phyloP scores from a whole-genome alignment of 306 rosid species.

The Heteromeles arbutifolia region DNA sequence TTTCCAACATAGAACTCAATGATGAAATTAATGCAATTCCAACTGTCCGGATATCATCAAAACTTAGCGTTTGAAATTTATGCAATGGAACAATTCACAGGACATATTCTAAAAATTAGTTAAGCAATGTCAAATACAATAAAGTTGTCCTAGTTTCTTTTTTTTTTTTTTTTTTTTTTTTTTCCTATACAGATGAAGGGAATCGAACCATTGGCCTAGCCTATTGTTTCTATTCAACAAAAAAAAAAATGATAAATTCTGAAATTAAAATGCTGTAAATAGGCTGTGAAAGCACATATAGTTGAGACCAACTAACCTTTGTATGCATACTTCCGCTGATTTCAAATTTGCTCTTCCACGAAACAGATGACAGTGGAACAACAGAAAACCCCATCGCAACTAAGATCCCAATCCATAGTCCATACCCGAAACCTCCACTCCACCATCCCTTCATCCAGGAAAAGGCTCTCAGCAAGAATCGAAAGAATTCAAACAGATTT shows the following conservation, averaged over 20 bases:
- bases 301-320: slow-evolving; percentile 52
- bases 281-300: not conserved
- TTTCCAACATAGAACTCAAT: slow-evolving; percentile 44
- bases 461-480: slow-evolving; percentile 8
- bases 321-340: slow-evolving; percentile 43
- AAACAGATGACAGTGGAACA: slow-evolving; percentile 66
- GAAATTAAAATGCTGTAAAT: not conserved
- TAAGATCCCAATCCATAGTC: slow-evolving; percentile 86
- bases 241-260: not conserved
- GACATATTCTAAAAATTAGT: not conserved
- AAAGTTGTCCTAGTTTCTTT: not conserved
- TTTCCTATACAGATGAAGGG: not conserved
- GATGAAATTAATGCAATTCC: slow-evolving; percentile 73
- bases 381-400: slow-evolving; percentile 81
- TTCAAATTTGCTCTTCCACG: slow-evolving; percentile 74
- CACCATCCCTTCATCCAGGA: slow-evolving; percentile 76
- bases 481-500: slow-evolving; percentile 8
- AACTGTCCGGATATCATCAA: slow-evolving; percentile 65
- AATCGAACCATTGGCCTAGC: not conserved
- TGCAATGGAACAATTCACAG: not conserved
- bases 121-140: not conserved
- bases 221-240: not conserved
- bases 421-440: slow-evolving; percentile 96
- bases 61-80: not conserved
- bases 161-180: too few species aligned